Evolutionary conservation across 805 yeast species (phyloP).

Genomic region (Wickerhamomyces ciferrii): DNA sequence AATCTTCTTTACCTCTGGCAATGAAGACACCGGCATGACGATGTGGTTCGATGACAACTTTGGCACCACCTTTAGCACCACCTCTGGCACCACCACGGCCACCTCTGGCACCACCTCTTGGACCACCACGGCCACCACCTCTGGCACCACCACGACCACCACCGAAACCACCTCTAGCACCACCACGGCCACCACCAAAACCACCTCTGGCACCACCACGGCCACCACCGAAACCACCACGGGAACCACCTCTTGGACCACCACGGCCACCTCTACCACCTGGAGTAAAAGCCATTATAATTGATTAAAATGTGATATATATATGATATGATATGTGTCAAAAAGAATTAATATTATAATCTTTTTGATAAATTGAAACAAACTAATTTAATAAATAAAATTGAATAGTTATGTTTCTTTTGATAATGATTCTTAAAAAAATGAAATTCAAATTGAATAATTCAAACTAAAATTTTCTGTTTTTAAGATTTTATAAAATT

Average conservation of each 20-base stretch:
- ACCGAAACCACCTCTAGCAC: constrained; percentile 44
- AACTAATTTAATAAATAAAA: too few species aligned
- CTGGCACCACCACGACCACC: constrained; percentile 48
- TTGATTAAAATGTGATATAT: constrained; percentile 1
- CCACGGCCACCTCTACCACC: constrained; percentile 57
- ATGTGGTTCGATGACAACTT: constrained; percentile 97
- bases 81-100: constrained; percentile 71
- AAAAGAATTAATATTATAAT: not conserved
- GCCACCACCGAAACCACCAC: constrained; percentile 33
- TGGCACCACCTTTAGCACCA: constrained; percentile 89
- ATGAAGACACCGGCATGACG: constrained; percentile 98
- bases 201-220: constrained; percentile 30
- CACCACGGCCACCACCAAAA: constrained; percentile 37
- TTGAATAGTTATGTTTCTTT: too few species aligned
- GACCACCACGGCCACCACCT: constrained; percentile 50
- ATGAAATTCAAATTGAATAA: too few species aligned
- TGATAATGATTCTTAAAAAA: not conserved
- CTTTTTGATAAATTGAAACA: too few species aligned
- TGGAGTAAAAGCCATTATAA: constrained; percentile 73
- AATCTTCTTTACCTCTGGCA: constrained; percentile 99
- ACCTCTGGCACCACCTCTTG: constrained; percentile 48
- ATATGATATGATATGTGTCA: not conserved
- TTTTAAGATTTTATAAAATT: too few species aligned
- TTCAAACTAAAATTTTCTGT: too few species aligned
- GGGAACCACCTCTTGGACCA: constrained; percentile 30